Conservation (phyloP, 176 grass and related monocot species). For the Bolboschoenus planiculmis region DNA sequence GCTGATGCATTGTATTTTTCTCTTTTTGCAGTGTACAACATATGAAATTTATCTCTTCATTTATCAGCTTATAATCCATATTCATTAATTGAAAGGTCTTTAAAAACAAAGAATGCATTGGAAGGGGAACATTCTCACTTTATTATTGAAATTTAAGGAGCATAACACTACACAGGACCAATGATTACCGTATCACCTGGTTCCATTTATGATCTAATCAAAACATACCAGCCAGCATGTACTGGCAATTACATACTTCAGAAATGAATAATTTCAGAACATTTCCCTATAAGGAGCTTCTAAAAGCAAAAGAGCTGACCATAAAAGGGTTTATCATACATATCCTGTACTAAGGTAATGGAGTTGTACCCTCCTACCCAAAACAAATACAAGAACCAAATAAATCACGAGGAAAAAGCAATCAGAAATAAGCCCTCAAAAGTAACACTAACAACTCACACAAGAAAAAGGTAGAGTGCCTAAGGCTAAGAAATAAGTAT, state of each 20-base stretch:
- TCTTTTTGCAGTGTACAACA: not conserved
- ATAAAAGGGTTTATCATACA: not conserved
- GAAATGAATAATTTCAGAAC: not conserved
- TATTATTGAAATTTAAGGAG: not conserved
- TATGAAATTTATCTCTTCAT: not conserved
- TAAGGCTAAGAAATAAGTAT: not conserved
- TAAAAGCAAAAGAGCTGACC: not conserved
- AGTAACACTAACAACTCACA: not conserved
- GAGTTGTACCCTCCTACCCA: not conserved
- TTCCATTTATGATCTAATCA: not conserved
- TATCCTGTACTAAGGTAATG: not conserved
- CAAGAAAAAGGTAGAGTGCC: not conserved
- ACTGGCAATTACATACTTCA: not conserved
- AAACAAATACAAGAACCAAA: not conserved
- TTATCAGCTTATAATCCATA: not conserved
- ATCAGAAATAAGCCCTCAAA: not conserved
- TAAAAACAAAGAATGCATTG: not conserved
- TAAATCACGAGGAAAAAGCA: not conserved
- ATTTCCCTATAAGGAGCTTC: not conserved
- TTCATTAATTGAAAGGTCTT: not conserved
- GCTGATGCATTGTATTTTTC: not conserved
- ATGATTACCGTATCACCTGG: not conserved
- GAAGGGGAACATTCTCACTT: not conserved
- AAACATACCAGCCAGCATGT: not conserved
- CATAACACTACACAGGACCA: not conserved